A percentile compares a stretch with the other conserved stretches of the same genome.
Evolutionary conservation across 2,329 filamentous ascomycete genomes (phyloP).

Genomic region (Trichoderma atrobrunneum): DNA sequence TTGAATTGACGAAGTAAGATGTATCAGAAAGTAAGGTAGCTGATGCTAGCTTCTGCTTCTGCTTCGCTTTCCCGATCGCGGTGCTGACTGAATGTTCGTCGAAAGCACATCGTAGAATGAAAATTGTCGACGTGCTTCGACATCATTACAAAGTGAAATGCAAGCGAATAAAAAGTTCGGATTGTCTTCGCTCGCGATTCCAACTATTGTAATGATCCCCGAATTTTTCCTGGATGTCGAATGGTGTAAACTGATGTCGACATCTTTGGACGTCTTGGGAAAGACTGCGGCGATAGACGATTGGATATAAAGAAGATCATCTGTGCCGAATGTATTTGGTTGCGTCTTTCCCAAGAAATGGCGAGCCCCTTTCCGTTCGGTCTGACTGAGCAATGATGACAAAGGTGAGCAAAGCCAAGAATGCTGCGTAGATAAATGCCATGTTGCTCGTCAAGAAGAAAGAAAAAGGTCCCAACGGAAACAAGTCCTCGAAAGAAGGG

Average conservation of each 20-base stretch:
- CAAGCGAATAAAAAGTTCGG: background rate
- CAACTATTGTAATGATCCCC: constrained; percentile 4
- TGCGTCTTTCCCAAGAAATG: background rate
- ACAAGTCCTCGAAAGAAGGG: background rate
- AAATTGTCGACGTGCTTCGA: background rate
- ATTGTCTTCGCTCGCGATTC: background rate
- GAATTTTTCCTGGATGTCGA: background rate
- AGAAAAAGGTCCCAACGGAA: background rate
- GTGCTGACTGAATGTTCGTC: constrained; percentile 7
- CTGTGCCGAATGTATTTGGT: background rate
- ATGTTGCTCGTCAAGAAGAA: background rate
- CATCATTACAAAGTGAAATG: constrained; percentile 8
- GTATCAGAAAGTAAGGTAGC: background rate
- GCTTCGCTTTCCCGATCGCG: background rate
- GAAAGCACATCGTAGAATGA: background rate
- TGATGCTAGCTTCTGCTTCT: background rate
- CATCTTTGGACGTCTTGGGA: background rate
- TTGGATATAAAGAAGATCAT: background rate
- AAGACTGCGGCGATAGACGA: background rate
- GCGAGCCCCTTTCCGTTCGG: background rate
- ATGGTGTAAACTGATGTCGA: background rate
- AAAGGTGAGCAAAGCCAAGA: background rate
- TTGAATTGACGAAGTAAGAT: background rate
- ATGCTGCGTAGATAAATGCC: background rate
- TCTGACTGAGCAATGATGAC: background rate